Conservation (phyloP, 1,139 yeast genomes). For the Geotrichum klebahnii region DNA sequence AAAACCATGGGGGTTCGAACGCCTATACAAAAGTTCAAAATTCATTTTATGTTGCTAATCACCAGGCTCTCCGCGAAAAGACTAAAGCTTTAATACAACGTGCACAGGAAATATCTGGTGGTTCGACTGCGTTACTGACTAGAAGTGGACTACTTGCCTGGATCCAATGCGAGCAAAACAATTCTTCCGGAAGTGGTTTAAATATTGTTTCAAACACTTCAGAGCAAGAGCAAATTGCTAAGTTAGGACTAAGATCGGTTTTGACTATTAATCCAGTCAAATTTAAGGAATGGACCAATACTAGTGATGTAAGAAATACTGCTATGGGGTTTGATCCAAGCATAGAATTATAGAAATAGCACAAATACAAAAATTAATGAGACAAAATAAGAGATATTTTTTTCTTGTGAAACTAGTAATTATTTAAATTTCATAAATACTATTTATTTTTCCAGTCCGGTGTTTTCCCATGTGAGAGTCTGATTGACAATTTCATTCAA, state of each 20-base stretch:
- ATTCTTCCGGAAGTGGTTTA: background rate
- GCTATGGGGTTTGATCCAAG: conserved; percentile 4
- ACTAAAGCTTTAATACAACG: conserved; percentile 47
- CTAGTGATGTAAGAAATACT: conserved; percentile 12
- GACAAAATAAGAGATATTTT: background rate
- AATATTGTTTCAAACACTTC: background rate
- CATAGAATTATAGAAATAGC: background rate
- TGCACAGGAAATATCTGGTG: conserved; percentile 55
- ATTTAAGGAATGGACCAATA: conserved; percentile 27
- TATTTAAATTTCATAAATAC: no score
- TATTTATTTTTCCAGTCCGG: background rate
- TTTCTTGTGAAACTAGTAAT: background rate
- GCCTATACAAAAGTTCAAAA: conserved; percentile 20
- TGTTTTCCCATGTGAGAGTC: conserved; percentile 19
- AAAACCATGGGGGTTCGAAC: no score
- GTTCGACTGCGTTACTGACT: conserved; percentile 58
- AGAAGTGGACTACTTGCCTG: conserved; percentile 57
- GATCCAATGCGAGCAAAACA: conserved; percentile 18
- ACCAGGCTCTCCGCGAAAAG: conserved; percentile 37
- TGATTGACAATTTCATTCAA: conserved; percentile 31
- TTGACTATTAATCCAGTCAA: conserved; percentile 41
- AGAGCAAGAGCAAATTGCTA: conserved; percentile 8
- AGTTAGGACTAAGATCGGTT: conserved; percentile 62
- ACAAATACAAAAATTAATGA: background rate
- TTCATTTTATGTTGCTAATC: conserved; percentile 19